phyloP scores from a whole-genome alignment of 2,329 filamentous ascomycete species.

The Colletotrichum melonis region DNA sequence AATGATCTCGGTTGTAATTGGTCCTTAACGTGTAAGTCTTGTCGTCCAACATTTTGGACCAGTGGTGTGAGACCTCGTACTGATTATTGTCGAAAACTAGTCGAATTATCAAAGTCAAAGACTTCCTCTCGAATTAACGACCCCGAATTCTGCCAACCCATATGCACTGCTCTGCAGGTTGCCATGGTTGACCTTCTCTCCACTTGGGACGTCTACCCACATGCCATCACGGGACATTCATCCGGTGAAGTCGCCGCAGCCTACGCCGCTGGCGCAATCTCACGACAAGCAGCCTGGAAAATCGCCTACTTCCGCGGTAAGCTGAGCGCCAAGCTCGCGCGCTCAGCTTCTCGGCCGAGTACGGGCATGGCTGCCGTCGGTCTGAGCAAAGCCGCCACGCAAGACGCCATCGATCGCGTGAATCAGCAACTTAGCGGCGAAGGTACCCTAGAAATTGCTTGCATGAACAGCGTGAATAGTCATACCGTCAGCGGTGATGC shows the following conservation, averaged over 20 bases:
- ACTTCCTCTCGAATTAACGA: constrained; percentile 47
- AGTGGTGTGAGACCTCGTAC: neutral
- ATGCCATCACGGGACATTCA: constrained; percentile 57
- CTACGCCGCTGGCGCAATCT: constrained; percentile 50
- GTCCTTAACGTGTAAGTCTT: constrained; percentile 26
- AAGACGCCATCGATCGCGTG: constrained; percentile 42
- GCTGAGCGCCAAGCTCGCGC: constrained; percentile 40
- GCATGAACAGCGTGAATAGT: constrained; percentile 64
- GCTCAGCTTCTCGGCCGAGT: constrained; percentile 44
- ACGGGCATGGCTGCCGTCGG: constrained; percentile 54
- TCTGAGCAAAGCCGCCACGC: constrained; percentile 43
- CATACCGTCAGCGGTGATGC: constrained; percentile 56
- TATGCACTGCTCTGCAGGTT: constrained; percentile 60
- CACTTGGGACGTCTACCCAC: constrained; percentile 53
- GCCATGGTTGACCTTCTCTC: constrained; percentile 55
- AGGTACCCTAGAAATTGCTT: constrained; percentile 50
- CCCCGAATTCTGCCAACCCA: constrained; percentile 55
- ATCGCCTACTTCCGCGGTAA: constrained; percentile 62
- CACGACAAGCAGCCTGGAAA: constrained; percentile 56
- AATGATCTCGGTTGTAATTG: constrained; percentile 45
- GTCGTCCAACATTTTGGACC: constrained; percentile 1
- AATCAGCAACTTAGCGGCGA: constrained; percentile 10
- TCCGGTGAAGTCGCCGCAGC: constrained; percentile 62
- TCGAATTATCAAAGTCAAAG: constrained; percentile 40
- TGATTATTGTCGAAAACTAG: constrained; percentile 16